Percentiles rank a stretch among this genome's conserved stretches.
These are phyloP conservation scores for Epichloe coenophiala DNA, from an alignment of 2,329 filamentous ascomycete genomes.

Conservation along the genomic window DNA sequence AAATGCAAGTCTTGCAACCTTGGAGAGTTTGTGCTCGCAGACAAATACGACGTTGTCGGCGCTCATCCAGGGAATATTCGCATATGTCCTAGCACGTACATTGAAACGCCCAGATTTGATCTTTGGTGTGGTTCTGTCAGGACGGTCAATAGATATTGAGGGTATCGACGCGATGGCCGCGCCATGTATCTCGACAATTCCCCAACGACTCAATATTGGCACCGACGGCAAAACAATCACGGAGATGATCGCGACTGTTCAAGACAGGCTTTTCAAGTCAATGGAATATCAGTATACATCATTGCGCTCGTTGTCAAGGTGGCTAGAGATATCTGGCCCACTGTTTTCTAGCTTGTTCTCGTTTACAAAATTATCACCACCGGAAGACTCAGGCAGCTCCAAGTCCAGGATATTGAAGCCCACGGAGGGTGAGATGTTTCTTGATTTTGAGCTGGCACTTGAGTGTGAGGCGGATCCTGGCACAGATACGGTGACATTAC, in stretches of 20 bases:
- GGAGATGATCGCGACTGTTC: neutral
- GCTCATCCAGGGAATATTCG: constrained; percentile 19
- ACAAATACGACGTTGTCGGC: constrained; percentile 15
- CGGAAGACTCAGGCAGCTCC: neutral
- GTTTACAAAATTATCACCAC: neutral
- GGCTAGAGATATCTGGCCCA: neutral
- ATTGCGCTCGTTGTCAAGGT: neutral
- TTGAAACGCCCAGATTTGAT: constrained; percentile 1
- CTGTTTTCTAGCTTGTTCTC: neutral
- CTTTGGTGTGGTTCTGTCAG: constrained; percentile 5
- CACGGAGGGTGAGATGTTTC: neutral
- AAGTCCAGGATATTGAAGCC: neutral
- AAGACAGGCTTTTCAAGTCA: neutral
- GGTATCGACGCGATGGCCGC: constrained; percentile 18
- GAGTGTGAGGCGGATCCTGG: neutral
- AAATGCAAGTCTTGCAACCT: neutral
- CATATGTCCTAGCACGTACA: constrained; percentile 18
- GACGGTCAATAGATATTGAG: constrained; percentile 9
- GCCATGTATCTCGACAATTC: constrained; percentile 24
- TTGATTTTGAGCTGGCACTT: neutral
- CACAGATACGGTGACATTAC: neutral
- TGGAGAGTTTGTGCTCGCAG: neutral
- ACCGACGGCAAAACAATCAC: neutral
- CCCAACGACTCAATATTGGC: constrained; percentile 16
- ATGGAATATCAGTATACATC: neutral